phyloP scores from a whole-genome alignment of 1,284 basidiomycete genomes.

The Naganishia cerealis region DNA sequence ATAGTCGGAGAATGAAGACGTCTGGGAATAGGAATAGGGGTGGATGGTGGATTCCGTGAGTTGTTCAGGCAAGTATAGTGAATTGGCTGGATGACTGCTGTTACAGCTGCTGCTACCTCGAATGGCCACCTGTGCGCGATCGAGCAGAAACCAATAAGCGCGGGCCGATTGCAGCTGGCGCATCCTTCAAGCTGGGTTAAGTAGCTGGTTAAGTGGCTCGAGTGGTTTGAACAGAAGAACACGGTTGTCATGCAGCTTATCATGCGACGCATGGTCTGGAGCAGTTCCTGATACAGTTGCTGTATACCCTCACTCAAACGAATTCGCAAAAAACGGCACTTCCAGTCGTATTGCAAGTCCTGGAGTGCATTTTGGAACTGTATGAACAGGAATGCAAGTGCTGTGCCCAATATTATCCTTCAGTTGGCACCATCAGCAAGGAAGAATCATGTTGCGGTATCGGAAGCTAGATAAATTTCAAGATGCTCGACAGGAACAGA shows the following conservation, averaged over 20 bases:
- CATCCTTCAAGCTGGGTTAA: not conserved
- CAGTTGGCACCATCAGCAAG: too few species aligned
- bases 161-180: constrained; percentile 14
- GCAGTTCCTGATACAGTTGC: too few species aligned
- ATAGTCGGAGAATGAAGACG: not conserved
- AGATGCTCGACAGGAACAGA: too few species aligned
- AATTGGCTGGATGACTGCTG: not conserved
- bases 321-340: not conserved
- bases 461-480: too few species aligned
- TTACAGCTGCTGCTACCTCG: not conserved
- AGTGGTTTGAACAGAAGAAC: too few species aligned
- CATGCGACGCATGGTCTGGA: too few species aligned
- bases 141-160: constrained; percentile 30
- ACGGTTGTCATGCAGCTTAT: too few species aligned
- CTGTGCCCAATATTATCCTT: too few species aligned
- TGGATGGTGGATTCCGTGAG: not conserved
- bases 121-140: constrained; percentile 5
- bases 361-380: not conserved
- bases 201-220: too few species aligned
- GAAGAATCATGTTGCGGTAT: too few species aligned
- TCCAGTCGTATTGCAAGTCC: not conserved
- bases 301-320: not conserved
- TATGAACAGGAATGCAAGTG: too few species aligned
- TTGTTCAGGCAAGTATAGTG: not conserved
- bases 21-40: not conserved